Evolutionary conservation across 306 rosid genomes (phyloP), one percentile per base, ranked within the genome.

Genomic region (Morella rubra): DNA sequence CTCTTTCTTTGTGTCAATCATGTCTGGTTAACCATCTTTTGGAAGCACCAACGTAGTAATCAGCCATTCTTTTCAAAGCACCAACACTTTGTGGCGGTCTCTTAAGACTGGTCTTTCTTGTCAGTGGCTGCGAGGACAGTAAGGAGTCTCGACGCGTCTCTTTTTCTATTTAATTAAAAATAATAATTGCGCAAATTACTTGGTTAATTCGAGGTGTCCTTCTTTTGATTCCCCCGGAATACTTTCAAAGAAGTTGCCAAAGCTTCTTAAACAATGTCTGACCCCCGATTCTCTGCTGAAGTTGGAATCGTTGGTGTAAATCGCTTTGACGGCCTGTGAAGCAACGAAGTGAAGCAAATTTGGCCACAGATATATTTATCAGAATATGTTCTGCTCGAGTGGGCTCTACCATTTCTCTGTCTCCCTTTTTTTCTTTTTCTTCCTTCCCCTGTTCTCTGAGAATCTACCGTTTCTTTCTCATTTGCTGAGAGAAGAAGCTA

Each of bases 21-120:
- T 58, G 22, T 58, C 10, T 8, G 0, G 40, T 37, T 58, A 20
- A 58, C 32, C 7, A 1, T 58, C 22, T 4, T 58, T 22, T 20
- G n/a, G 59, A 18, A 53, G n/a, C 59, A 53, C 59, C 59, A 53
- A 53, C 59, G 16, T 20, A 59, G 37, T 11, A 59, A 59, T 5
- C 24, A 59, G 15, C 15, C 32, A 53, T 59, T 10, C 65, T 59
- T 59, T 59, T 22, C 65, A 59, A 59, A 59, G 65, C 65, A 59
- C 65, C 24, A 59, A 59, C 41, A 15, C 6, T 24, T 22, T 53
- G 59, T 53, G 59, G 59, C 7, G 59, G 59, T 18, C 59, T 53
- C 19, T 20, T 58, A 16, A 16, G 41, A 56, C 62, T 20, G 15
- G 27, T 56, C 11, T 58, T 58, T 24, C 40, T 20, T 20, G 32